phyloP scores from a whole-genome alignment of 305 asterid species.

The Withania somnifera region DNA sequence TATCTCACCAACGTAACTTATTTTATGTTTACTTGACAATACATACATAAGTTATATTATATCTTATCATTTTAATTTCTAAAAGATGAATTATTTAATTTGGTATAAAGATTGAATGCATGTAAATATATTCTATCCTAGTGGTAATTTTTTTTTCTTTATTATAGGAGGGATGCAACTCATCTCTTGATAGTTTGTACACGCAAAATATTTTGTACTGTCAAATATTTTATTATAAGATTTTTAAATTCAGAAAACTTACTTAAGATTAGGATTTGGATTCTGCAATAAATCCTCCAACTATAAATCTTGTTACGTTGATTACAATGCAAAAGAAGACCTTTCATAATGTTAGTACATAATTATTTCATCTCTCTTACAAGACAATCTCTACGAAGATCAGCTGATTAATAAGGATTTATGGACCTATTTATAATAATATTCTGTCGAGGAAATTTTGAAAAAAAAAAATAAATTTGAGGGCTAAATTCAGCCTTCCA shows the following conservation, averaged over 20 bases:
- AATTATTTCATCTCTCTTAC: not conserved
- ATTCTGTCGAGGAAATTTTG: too few relatives aligned
- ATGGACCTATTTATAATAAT: constrained; percentile 7
- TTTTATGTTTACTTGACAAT: too few relatives aligned
- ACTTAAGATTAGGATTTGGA: not conserved
- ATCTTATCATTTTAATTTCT: too few relatives aligned
- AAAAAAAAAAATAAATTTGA: too few relatives aligned
- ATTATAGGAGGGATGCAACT: too few relatives aligned
- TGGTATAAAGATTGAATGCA: not conserved
- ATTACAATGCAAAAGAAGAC: not conserved
- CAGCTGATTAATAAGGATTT: constrained; percentile 12
- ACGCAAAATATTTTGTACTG: fast-evolving
- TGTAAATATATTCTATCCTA: too few relatives aligned
- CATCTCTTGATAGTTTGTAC: too few relatives aligned
- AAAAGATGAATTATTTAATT: too few relatives aligned
- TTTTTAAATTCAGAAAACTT: not conserved
- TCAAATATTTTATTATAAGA: too few relatives aligned
- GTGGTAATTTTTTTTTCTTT: not conserved
- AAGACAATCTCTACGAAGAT: constrained; percentile 20
- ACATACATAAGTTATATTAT: too few relatives aligned
- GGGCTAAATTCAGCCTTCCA: too few relatives aligned
- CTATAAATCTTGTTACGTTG: not conserved
- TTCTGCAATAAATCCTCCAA: not conserved
- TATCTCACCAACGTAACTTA: too few relatives aligned
- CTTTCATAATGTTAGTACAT: not conserved